A percentile compares a stretch with the other conserved stretches of the same genome.
These are phyloP conservation scores for Solanum habrochaites DNA, from an alignment of 257 asterid genomes.

Conservation along the genomic window DNA sequence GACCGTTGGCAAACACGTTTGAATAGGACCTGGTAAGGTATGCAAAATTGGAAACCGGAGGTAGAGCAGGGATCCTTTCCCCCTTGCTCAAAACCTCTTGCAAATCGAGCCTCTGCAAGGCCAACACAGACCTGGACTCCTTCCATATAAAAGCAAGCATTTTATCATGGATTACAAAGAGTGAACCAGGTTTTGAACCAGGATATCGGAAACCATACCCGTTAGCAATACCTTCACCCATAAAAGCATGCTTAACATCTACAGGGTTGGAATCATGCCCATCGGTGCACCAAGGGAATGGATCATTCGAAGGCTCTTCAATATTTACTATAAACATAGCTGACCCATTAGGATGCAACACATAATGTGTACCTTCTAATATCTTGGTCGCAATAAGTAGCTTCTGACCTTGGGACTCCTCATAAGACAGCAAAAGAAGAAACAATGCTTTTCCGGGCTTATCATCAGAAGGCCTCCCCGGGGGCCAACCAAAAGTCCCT, in stretches of 20 bases:
- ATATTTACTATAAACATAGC: constrained; percentile 72
- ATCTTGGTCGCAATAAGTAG: constrained; percentile 67
- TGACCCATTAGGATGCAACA: constrained; percentile 85
- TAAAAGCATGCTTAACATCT: constrained; percentile 43
- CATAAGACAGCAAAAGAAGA: constrained; percentile 67
- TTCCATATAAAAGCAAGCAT: constrained; percentile 71
- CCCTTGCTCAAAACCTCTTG: constrained; percentile 64
- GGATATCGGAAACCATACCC: constrained; percentile 94
- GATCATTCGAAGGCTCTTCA: constrained; percentile 43
- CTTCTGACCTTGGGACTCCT: constrained; percentile 55
- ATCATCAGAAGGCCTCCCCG: constrained; percentile 54
- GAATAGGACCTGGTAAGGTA: constrained; percentile 75
- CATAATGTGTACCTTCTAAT: constrained; percentile 78
- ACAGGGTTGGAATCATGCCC: constrained; percentile 24
- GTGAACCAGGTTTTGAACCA: constrained; percentile 86
- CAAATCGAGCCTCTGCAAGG: constrained; percentile 67
- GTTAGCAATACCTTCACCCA: constrained; percentile 79
- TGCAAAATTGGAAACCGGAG: constrained; percentile 74
- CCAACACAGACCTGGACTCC: constrained; percentile 67
- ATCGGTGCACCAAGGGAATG: constrained; percentile 67
- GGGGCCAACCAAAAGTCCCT: constrained; percentile 93
- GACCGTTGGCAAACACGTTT: constrained; percentile 54
- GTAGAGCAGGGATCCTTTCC: constrained; percentile 57
- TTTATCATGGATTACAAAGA: constrained; percentile 55
- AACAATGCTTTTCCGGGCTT: constrained; percentile 76